Evolutionary conservation across 371 early-diverging fungal species (phyloP).

Genomic region (Mortierella sp.): DNA sequence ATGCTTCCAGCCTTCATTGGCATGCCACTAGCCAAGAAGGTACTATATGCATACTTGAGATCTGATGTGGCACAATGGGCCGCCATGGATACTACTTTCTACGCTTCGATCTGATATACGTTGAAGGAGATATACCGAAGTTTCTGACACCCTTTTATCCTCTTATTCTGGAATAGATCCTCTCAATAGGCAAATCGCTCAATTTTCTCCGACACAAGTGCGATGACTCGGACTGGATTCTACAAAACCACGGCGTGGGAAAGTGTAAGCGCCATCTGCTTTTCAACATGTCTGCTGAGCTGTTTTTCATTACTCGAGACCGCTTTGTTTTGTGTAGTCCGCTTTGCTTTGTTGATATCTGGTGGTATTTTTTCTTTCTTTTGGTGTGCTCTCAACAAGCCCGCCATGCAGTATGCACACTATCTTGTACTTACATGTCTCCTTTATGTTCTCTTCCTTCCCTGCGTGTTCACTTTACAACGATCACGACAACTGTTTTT

Average conservation of each 20-base stretch:
- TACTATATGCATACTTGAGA: conserved; percentile 23
- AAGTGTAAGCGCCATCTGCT: conserved; percentile 44
- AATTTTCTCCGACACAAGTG: conserved; percentile 94
- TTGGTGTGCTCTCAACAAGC: background rate
- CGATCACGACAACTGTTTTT: background rate
- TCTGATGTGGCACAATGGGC: background rate
- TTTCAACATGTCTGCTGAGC: background rate
- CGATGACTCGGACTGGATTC: conserved; percentile 78
- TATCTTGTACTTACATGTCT: background rate
- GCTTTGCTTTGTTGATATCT: background rate
- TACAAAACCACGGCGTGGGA: conserved; percentile 53
- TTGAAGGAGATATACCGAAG: background rate
- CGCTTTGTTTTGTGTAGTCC: background rate
- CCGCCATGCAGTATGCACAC: background rate
- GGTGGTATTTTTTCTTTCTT: background rate
- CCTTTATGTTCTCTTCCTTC: background rate
- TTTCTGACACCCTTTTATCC: background rate
- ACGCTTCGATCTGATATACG: background rate
- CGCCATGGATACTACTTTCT: background rate
- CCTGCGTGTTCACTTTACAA: conserved; percentile 9
- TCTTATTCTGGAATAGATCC: conserved; percentile 69
- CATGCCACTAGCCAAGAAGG: conserved; percentile 85
- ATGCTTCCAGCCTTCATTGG: conserved; percentile 92
- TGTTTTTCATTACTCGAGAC: conserved; percentile 9
- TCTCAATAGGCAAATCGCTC: conserved; percentile 93